Evolutionary conservation across 208 protist genomes (phyloP).

Genomic region (Herpetomonas muscarum): DNA sequence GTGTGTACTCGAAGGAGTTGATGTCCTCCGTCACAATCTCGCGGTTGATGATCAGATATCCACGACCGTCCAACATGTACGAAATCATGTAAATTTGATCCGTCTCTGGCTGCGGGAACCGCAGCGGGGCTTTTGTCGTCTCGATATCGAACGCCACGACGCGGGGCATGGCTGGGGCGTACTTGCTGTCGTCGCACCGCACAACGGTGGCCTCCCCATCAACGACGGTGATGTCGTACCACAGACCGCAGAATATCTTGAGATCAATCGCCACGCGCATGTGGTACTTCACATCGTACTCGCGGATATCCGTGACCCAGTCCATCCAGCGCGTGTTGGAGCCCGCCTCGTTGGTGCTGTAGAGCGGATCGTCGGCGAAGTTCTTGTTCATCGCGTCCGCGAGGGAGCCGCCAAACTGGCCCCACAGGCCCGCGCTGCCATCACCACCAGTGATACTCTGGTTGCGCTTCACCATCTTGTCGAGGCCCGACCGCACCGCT

Average conservation of each 20-base stretch:
- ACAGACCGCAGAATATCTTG: slow-evolving; percentile 93
- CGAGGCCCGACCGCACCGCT: slow-evolving; percentile 76
- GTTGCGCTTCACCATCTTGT: slow-evolving; percentile 84
- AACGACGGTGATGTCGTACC: slow-evolving; percentile 93
- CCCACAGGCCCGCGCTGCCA: slow-evolving; percentile 37
- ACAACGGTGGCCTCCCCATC: slow-evolving; percentile 66
- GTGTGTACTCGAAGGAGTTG: slow-evolving; percentile 99
- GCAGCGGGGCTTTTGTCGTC: slow-evolving; percentile 98
- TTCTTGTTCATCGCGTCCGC: slow-evolving; percentile 65
- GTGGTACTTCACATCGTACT: slow-evolving; percentile 99
- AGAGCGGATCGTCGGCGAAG: slow-evolving; percentile 51
- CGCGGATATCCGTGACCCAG: slow-evolving; percentile 96
- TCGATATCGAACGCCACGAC: slow-evolving; percentile 99
- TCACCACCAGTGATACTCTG: slow-evolving; percentile 23
- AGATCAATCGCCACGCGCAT: slow-evolving; percentile 97
- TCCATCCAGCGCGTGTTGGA: slow-evolving; percentile 79
- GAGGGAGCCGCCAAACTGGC: slow-evolving; percentile 58
- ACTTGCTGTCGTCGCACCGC: slow-evolving; percentile 82
- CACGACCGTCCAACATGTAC: slow-evolving; percentile 99
- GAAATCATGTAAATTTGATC: slow-evolving; percentile 99
- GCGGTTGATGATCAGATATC: slow-evolving; percentile 98
- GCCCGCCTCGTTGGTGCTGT: slow-evolving; percentile 13
- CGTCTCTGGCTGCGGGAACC: slow-evolving; percentile 97
- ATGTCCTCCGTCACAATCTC: slow-evolving; percentile 98
- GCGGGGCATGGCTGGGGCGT: slow-evolving; percentile 88